Base-by-base conservation (phyloP, 305 asterid genomes). In the Fraxinus velutina region DNA sequence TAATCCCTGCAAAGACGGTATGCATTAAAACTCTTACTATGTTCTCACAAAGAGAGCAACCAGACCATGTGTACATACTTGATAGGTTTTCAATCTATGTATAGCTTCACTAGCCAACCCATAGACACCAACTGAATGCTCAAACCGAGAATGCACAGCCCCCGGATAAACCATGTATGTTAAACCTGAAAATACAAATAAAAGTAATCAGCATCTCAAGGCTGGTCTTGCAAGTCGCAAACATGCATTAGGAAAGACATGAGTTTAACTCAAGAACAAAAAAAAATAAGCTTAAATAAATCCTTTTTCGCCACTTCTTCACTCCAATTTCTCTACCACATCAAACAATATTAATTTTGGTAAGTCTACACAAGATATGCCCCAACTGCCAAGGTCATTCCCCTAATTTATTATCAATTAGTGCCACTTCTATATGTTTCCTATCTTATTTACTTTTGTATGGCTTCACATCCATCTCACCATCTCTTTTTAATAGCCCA, bases 71-170 rank as follows among this genome's bases (percentile, higher is more conserved):
- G 62, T 72, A 21, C 72, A 71, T 89, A 94, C 98, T 85, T 94
- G 98, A 89, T 85, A 90, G 81, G 84, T 85, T 79, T 91, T 88
- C 84, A 94, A 82, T 85, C 86, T 90, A 82, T 84, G 80, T 70
- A 92, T 88, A 80, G 98, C 93, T 82, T 92, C 97, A 86, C 91
- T 82, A 68, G 97, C 96, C 87, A 93, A 92, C 94, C 96, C 91
- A 86, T 89, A 94, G 75, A 91, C 98, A 77, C 98, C 98, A 77
- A 94, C 89, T 6, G 97, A 94, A 84, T 94, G 98, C 92, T 94
- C 98, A 82, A 94, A 93, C 76, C 98, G 93, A 71, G 98, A 92
- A 82, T 94, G 98, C 73, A 94, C 96, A n/a, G 97, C 98, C 83
- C 98, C 98, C 68, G 98, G 98, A 88, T 91, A 94, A 37, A 94